phyloP scores from a whole-genome alignment of 306 rosid genomes.

The Gynostemma pentaphyllum region DNA sequence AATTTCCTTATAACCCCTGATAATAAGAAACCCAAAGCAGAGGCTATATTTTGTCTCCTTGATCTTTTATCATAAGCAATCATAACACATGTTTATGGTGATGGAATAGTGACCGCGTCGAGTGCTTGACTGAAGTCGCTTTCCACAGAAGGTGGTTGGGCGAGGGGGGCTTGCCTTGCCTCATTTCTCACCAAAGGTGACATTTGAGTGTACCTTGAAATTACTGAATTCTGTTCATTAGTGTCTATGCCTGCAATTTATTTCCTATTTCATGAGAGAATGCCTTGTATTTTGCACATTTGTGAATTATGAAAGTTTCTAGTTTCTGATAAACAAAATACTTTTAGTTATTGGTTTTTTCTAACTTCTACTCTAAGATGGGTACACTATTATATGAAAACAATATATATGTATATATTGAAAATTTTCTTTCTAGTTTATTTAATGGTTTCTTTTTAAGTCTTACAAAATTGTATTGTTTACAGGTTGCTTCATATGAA shows the following conservation, averaged over 20 bases:
- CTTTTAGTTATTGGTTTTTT: neutral
- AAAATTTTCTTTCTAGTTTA: neutral
- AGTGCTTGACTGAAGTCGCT: no score
- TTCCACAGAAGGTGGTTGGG: no score
- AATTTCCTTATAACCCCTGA: no score
- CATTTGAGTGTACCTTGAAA: no score
- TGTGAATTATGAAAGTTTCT: neutral
- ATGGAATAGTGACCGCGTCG: no score
- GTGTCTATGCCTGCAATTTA: neutral
- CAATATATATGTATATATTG: neutral
- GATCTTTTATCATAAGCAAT: no score
- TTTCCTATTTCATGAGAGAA: neutral
- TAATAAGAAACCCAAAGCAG: no score
- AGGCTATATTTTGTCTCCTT: no score
- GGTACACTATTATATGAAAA: neutral
- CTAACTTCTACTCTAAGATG: neutral
- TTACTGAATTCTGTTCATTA: neutral
- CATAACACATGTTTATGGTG: no score
- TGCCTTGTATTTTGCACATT: neutral
- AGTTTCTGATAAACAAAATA: neutral
- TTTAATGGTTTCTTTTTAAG: neutral
- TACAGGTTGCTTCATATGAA: slow-evolving; percentile 96
- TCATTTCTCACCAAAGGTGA: no score
- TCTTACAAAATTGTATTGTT: slow-evolving; percentile 4
- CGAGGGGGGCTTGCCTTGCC: no score